Conservation (phyloP, 1,139 yeast species). For the Yamadazyma membranifaciens region DNA sequence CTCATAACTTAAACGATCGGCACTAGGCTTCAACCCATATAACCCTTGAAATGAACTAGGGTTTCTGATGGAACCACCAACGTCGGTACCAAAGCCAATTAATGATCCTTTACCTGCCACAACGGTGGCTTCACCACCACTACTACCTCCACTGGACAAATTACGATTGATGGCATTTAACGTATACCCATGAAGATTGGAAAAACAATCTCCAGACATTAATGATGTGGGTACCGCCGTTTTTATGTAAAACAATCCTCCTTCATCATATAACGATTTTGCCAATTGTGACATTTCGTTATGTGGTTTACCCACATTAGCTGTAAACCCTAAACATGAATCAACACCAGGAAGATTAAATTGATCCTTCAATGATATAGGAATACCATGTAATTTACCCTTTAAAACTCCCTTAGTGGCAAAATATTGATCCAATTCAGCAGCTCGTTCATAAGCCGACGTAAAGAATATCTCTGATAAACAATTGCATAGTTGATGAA, state of each 20-base stretch:
- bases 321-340: slow-evolving; percentile 45
- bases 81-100: slow-evolving; percentile 54
- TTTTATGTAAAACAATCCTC: slow-evolving; percentile 29
- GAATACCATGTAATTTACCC: slow-evolving; percentile 37
- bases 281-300: slow-evolving; percentile 23
- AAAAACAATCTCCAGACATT: slow-evolving; percentile 33
- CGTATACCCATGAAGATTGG: slow-evolving; percentile 31
- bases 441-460: slow-evolving; percentile 26
- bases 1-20: slow-evolving; percentile 12
- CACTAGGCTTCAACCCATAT: slow-evolving; percentile 8
- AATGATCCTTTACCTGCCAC: slow-evolving; percentile 35
- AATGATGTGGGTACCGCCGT: slow-evolving; percentile 33
- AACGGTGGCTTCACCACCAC: slow-evolving; percentile 37
- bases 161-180: slow-evolving; percentile 27
- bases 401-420: slow-evolving; percentile 18
- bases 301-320: slow-evolving; percentile 21
- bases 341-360: slow-evolving; percentile 38
- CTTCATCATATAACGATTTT: slow-evolving; percentile 19
- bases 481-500: slow-evolving; percentile 42
- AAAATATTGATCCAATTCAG: slow-evolving; percentile 24
- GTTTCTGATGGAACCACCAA: slow-evolving; percentile 55
- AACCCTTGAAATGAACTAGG: slow-evolving; percentile 16
- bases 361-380: slow-evolving; percentile 36
- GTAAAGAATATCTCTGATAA: slow-evolving; percentile 32
- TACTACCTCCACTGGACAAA: slow-evolving; percentile 31